Conservation (phyloP, 305 asterid genomes). For the Solanum hybrid region DNA sequence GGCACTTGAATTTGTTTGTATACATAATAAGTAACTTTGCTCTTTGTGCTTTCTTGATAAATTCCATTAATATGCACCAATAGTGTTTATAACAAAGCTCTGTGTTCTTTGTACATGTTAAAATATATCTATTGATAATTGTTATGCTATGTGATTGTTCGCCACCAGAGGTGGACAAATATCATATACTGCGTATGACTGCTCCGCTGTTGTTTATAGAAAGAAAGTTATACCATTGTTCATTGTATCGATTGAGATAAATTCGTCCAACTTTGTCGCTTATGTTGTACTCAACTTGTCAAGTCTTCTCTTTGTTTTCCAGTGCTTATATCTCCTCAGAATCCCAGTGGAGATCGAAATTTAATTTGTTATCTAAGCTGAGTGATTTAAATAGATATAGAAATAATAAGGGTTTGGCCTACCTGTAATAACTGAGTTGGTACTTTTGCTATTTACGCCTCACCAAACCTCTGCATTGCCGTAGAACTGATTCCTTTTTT, state of each 20-base stretch:
- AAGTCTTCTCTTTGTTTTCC: not conserved
- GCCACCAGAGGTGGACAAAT: not conserved
- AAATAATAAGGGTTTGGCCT: not conserved
- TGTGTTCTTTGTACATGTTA: not conserved
- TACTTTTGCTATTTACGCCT: not conserved
- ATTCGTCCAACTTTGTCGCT: not conserved
- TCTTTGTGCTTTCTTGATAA: slow-evolving; percentile 7
- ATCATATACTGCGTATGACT: not conserved
- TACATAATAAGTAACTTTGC: slow-evolving; percentile 12
- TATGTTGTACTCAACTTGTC: not conserved
- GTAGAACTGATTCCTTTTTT: not conserved
- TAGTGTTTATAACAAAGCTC: not conserved
- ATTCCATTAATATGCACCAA: not conserved
- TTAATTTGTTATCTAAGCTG: not conserved
- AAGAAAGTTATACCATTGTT: not conserved
- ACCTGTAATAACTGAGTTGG: not conserved
- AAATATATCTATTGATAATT: not conserved
- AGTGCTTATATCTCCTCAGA: not conserved
- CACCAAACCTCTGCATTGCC: not conserved
- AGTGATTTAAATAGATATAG: not conserved
- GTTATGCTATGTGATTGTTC: not conserved
- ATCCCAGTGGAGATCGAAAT: not conserved
- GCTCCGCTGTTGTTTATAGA: not conserved
- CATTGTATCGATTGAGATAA: not conserved
- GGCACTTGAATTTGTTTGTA: slow-evolving; percentile 12